Percentiles rank a stretch among this genome's conserved stretches.
Evolutionary conservation across 2,329 filamentous ascomycete genomes (phyloP).

Genomic region (Calonectria pauciramosa): DNA sequence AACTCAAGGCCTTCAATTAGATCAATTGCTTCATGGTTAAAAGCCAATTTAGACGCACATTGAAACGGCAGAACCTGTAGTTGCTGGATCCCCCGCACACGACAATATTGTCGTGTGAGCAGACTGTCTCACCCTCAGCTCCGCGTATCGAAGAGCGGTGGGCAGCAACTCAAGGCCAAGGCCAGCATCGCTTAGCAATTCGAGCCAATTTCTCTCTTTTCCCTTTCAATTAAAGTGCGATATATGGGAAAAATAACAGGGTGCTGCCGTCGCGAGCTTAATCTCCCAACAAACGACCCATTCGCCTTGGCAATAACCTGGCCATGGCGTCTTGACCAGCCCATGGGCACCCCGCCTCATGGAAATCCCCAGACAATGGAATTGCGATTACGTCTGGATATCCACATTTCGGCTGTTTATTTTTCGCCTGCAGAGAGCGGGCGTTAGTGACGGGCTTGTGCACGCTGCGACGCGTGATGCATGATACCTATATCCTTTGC

Average conservation of each 20-base stretch:
- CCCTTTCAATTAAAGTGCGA: not conserved
- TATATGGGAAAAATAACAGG: slow-evolving; percentile 1
- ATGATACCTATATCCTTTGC: slow-evolving; percentile 1
- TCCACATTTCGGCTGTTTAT: not conserved
- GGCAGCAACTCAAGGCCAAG: not conserved
- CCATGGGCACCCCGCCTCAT: slow-evolving; percentile 17
- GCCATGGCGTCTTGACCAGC: slow-evolving; percentile 23
- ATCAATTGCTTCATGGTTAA: not conserved
- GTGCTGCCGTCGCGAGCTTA: slow-evolving; percentile 21
- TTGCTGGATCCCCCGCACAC: not conserved
- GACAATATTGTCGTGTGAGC: not conserved
- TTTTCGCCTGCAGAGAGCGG: not conserved
- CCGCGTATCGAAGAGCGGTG: not conserved
- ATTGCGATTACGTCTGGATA: slow-evolving; percentile 4
- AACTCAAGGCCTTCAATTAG: not conserved
- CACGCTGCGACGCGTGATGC: not conserved
- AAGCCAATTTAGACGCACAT: not conserved
- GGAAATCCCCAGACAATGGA: slow-evolving; percentile 8
- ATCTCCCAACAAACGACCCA: slow-evolving; percentile 19
- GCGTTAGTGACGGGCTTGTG: not conserved
- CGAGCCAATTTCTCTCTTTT: not conserved
- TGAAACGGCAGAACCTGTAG: not conserved
- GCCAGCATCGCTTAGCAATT: not conserved
- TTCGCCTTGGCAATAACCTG: slow-evolving; percentile 20
- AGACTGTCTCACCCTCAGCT: not conserved